These are phyloP conservation scores for Cercospora sesami DNA, from an alignment of 2,329 filamentous ascomycete genomes.

Conservation along the genomic window DNA sequence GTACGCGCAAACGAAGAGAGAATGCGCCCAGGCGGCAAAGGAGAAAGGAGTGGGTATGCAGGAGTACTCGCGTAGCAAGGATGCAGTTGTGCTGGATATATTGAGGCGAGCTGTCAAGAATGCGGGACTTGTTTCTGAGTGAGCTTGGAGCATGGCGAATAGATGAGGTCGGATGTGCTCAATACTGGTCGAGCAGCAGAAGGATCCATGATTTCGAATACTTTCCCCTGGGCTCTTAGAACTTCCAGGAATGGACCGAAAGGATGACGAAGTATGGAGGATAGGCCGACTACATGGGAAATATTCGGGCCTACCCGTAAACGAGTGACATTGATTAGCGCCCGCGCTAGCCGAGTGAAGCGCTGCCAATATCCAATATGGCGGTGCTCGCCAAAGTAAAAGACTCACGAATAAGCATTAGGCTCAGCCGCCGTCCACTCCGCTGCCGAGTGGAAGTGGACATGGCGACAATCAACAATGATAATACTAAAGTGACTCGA, in stretches of 20 bases:
- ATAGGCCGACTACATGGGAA: not conserved
- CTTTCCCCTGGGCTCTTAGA: not conserved
- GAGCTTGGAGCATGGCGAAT: not conserved
- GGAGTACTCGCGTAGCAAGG: conserved; percentile 48
- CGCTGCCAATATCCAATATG: not conserved
- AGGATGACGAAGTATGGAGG: not conserved
- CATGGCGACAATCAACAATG: not conserved
- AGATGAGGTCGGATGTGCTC: not conserved
- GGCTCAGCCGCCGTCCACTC: not conserved
- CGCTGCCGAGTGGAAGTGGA: not conserved
- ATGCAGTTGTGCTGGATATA: conserved; percentile 46
- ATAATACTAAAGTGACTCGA: not conserved
- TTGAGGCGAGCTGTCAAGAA: conserved; percentile 38
- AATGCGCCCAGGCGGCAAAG: conserved; percentile 28
- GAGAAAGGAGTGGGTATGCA: conserved; percentile 8
- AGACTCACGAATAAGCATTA: not conserved
- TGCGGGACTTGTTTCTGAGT: not conserved
- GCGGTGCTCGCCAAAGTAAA: not conserved
- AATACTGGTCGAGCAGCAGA: not conserved
- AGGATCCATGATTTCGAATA: not conserved
- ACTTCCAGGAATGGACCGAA: not conserved
- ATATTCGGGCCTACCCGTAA: conserved; percentile 2
- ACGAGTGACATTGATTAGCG: not conserved
- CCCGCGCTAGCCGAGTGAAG: not conserved
- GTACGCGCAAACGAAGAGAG: conserved; percentile 47